Evolutionary conservation across 306 rosid species (phyloP).

Genomic region (Rosa persica): DNA sequence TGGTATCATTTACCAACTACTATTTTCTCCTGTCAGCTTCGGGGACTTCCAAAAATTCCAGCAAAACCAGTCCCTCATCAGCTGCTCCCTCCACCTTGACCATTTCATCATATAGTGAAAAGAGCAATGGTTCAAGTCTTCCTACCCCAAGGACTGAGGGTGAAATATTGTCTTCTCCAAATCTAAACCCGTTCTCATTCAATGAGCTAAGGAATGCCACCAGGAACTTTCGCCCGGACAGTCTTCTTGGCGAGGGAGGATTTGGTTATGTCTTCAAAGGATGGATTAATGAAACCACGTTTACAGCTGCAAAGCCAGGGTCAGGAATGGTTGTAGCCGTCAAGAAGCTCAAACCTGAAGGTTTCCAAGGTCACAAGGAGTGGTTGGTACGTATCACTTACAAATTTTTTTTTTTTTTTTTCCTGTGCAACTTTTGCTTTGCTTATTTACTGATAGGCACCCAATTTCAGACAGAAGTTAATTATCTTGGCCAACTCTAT

Average conservation of each 20-base stretch:
- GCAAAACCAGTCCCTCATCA: slow-evolving; percentile 51
- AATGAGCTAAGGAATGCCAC: slow-evolving; percentile 85
- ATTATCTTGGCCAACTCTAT: slow-evolving; percentile 85
- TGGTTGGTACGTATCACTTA: slow-evolving; percentile 73
- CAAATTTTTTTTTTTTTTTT: neutral
- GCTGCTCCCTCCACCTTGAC: slow-evolving; percentile 45
- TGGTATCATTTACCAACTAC: neutral
- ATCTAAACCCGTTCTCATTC: slow-evolving; percentile 68
- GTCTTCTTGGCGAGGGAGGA: slow-evolving; percentile 96
- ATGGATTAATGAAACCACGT: slow-evolving; percentile 73
- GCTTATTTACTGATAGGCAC: slow-evolving; percentile 20
- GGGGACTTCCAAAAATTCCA: slow-evolving; percentile 48
- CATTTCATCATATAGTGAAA: slow-evolving; percentile 49
- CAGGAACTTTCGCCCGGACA: slow-evolving; percentile 75
- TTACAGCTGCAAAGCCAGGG: slow-evolving; percentile 69
- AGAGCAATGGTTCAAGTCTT: slow-evolving; percentile 53
- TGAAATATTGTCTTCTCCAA: slow-evolving; percentile 78
- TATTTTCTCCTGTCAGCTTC: slow-evolving; percentile 27
- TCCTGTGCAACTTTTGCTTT: slow-evolving; percentile 6
- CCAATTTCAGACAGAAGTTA: slow-evolving; percentile 83
- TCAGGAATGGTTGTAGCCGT: slow-evolving; percentile 90
- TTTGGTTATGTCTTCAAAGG: slow-evolving; percentile 93
- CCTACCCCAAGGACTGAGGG: slow-evolving; percentile 87
- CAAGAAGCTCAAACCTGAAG: slow-evolving; percentile 89
- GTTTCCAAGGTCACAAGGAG: slow-evolving; percentile 92